Conservation (phyloP, 108 stramenopile genomes). For the Aurantiochytrium sp. region DNA sequence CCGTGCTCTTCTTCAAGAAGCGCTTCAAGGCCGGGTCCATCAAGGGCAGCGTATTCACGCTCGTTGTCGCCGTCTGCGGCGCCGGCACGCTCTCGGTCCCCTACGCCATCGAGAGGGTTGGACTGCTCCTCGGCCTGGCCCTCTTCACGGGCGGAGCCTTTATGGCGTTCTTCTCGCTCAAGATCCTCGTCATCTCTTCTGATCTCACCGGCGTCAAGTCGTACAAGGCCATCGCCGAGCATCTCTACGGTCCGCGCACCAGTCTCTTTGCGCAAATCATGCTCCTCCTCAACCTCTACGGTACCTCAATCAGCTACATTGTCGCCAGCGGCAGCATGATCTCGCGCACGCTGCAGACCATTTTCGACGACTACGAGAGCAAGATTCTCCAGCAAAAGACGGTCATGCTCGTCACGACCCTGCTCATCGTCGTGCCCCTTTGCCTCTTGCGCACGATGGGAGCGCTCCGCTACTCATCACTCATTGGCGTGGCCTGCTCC, state of each 20-base stretch:
- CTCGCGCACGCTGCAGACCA: background rate
- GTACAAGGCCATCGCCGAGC: background rate
- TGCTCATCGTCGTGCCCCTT: background rate
- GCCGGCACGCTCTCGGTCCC: slow-evolving; percentile 5
- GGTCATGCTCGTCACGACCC: background rate
- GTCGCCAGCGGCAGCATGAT: background rate
- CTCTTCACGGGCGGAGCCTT: slow-evolving; percentile 4
- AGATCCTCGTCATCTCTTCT: background rate
- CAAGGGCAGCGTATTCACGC: background rate
- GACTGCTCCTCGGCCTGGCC: background rate
- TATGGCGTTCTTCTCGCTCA: slow-evolving; percentile 3
- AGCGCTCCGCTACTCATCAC: background rate
- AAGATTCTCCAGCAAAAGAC: background rate
- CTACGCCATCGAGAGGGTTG: background rate
- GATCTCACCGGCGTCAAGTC: slow-evolving; percentile 11
- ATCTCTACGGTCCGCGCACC: background rate
- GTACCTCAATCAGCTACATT: slow-evolving; percentile 2
- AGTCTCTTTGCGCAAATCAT: background rate
- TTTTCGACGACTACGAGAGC: background rate
- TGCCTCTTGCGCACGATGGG: slow-evolving; percentile 15
- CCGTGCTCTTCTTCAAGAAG: slow-evolving; percentile 4
- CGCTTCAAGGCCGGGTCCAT: slow-evolving; percentile 15
- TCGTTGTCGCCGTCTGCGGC: background rate
- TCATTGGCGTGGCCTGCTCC: slow-evolving; percentile 1
- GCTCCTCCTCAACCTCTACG: background rate